phyloP scores from a whole-genome alignment of 176 grass and related monocot genomes.

The Typha latifolia region DNA sequence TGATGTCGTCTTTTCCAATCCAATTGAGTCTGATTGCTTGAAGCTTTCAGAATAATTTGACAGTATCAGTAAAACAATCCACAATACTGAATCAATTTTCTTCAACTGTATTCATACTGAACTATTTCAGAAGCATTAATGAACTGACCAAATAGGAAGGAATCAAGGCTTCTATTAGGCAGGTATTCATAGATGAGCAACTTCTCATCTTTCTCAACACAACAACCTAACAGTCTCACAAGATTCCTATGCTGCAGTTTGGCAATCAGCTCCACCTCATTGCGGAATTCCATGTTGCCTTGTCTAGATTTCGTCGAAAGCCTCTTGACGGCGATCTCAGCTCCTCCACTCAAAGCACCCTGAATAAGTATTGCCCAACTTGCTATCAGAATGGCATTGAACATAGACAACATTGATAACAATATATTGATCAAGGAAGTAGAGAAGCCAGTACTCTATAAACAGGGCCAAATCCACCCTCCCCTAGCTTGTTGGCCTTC shows the following conservation, averaged over 20 bases:
- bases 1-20: constrained; percentile 65
- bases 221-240: constrained; percentile 69
- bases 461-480: constrained; percentile 83
- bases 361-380: not conserved
- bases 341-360: constrained; percentile 51
- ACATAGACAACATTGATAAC: not conserved
- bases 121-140: not conserved
- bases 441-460: constrained; percentile 39
- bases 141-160: constrained; percentile 64
- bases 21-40: constrained; percentile 38
- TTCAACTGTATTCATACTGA: not conserved
- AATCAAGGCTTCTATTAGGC: constrained; percentile 79
- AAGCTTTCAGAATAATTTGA: constrained; percentile 12
- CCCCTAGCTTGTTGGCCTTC: constrained; percentile 85
- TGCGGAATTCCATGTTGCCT: constrained; percentile 53
- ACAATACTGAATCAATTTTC: not conserved
- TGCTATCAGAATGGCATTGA: not conserved
- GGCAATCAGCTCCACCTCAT: constrained; percentile 86
- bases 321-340: constrained; percentile 81
- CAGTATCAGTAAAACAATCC: not conserved
- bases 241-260: constrained; percentile 95
- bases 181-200: constrained; percentile 91
- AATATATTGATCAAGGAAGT: not conserved
- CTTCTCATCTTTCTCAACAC: constrained; percentile 78
- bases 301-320: constrained; percentile 66